Evolutionary conservation across 2,329 filamentous ascomycete species (phyloP), one percentile per base, ranked within the genome.

Genomic region (Colletotrichum tanaceti): DNA sequence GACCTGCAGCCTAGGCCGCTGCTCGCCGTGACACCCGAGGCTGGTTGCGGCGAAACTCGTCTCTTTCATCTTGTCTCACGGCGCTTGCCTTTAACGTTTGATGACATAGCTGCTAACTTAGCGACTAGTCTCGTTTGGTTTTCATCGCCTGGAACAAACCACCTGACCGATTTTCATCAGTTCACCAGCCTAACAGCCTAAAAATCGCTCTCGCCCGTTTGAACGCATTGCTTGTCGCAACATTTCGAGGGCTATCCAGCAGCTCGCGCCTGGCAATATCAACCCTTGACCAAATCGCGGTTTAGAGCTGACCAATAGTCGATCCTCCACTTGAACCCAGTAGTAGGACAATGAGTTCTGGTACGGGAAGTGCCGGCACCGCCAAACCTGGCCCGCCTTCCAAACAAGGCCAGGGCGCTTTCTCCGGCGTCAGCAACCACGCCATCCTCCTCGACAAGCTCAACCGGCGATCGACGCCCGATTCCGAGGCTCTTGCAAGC

Each of bases 401-500:
- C 35, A 90, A 88, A 80, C 79, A 83, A 70, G 85, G 81, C 75
- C 82, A 83, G 74, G 79, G 80, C 66, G 77, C 77, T 70, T 79
- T 82, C 75, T 74, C 84, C 72, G 73, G 80, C 70, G 78, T 83
- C 71, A 88, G 80, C 73, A 91, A 84, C 74, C 89, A 91, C 68
- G 88, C 89, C 46, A 82, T 90, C 46, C 81, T 93, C 55, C 84
- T 93, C 41, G 93, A 95, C 58, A 96, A 94, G 78, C 85, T 91
- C 58, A 91, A 92, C 74, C 86, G 90, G 64, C 89, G 94, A 74
- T 94, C 93, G 9, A 98, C 95, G 1, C 95, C 95, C 24, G 96
- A 98, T 77, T 98, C 94, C 4, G 95, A 98, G 77, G 95, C 93
- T 59, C 83, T 98, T 68, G 94, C 92, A 60, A 98, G 95, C 73